phyloP scores from a whole-genome alignment of 805 yeast species.

The Saccharomycopsis capsularis region DNA sequence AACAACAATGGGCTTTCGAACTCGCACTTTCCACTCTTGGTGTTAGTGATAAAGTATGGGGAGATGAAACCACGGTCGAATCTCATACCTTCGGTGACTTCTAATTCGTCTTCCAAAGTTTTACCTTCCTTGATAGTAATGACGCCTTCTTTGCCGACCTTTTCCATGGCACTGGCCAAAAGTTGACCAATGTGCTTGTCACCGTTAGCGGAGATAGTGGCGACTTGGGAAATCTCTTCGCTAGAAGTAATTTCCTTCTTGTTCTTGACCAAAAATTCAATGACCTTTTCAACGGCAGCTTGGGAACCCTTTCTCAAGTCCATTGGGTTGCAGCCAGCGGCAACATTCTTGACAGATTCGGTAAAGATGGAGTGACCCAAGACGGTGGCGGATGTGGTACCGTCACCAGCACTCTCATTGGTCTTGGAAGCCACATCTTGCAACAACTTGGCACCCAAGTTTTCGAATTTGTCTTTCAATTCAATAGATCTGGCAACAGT shows the following conservation, averaged over 20 bases:
- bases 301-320: conserved; percentile 96
- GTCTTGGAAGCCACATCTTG: conserved; percentile 98
- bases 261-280: conserved; percentile 72
- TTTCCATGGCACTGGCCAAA: conserved; percentile 94
- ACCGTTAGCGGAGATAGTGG: conserved; percentile 96
- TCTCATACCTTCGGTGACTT: conserved; percentile 97
- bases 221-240: conserved; percentile 96
- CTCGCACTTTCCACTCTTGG: conserved; percentile 89
- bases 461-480: conserved; percentile 85
- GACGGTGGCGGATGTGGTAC: conserved; percentile 96
- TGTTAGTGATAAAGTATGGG: conserved; percentile 92
- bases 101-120: conserved; percentile 92
- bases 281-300: conserved; percentile 92
- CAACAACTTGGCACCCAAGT: conserved; percentile 89
- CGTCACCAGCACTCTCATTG: conserved; percentile 97
- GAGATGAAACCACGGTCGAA: conserved; percentile 96
- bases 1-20: conserved; percentile 87
- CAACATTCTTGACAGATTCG: conserved; percentile 92
- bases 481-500: conserved; percentile 87
- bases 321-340: conserved; percentile 99
- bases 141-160: conserved; percentile 98
- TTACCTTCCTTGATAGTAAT: conserved; percentile 96
- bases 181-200: conserved; percentile 86
- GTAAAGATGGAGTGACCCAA: conserved; percentile 93
- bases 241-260: conserved; percentile 90